Evolutionary conservation across 2,329 filamentous ascomycete species (phyloP), one percentile per base, ranked within the genome.

Genomic region (Neophaeococcomyces aloes): DNA sequence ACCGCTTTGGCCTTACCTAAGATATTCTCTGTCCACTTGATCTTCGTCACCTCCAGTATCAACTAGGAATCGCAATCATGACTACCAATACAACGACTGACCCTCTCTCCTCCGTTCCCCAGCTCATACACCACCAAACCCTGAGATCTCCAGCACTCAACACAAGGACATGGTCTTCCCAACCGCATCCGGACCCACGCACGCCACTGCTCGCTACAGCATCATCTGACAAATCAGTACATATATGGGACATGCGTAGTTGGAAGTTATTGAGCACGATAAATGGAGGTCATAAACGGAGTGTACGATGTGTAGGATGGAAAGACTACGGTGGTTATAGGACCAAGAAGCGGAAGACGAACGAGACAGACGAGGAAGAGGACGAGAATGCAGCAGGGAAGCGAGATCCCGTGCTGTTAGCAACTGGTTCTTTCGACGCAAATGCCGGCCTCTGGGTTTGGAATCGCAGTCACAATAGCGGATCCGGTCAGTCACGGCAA

Each of bases 381-480:
- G 35, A 27, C n/a, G 35, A 38, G 35, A n/a, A 10, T 5, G 8
- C 14, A 40, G 11, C 4, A 38, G 11, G 31, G 72, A 11, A 73
- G 70, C 15, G 77, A 80, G 59, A 80, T 84, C 48, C 47, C 4
- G 49, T 53, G 44, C 86, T 89, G 34, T 75, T 96, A 13, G 88
- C 89, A 4, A 94, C 88, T 0, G 91, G 86, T 3, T 91, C 83
- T 61, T 98, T 98, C 60, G 91, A 98, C 63, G 82, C 86, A 13
- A 93, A 85, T 1, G 88, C 89, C 2, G 91, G 87, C 7, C 76
- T 84, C 55, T 94, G 80, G 89, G 79, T 52, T 15, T 53, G 50
- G 48, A 53, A 54, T 36, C 47, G 47, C 13, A 38, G 45, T 17
- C 42, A 40, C 13, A 14, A n/a, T 3, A 29, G 19, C 31, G 4